Conservation (phyloP, 176 grass and related monocot genomes). For the Cenchrus americanus region DNA sequence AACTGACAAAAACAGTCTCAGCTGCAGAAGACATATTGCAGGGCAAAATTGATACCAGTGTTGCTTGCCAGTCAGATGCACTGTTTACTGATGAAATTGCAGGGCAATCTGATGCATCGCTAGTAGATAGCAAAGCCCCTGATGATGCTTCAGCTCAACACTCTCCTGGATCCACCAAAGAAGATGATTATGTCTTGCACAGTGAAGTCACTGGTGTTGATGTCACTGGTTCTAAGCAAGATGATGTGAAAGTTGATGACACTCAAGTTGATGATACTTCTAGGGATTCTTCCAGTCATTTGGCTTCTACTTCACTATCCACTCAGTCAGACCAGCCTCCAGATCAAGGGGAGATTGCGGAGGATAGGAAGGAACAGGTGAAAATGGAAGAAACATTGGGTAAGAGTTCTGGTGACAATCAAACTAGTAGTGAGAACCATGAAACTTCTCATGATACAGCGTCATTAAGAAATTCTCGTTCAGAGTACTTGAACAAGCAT, state of each 20-base stretch:
- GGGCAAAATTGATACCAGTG: slow-evolving; percentile 35
- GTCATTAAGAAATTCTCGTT: slow-evolving; percentile 15
- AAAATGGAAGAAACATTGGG: slow-evolving; percentile 12
- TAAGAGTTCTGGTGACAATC: slow-evolving; percentile 8
- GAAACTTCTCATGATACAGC: slow-evolving; percentile 21
- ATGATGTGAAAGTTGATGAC: background rate
- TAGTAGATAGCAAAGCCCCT: background rate
- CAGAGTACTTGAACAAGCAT: slow-evolving; percentile 29
- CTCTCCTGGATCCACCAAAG: background rate
- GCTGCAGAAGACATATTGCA: slow-evolving; percentile 18
- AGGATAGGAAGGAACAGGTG: slow-evolving; percentile 20
- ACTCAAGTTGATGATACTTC: background rate
- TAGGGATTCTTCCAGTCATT: background rate
- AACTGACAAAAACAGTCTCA: slow-evolving; percentile 33
- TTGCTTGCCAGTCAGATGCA: background rate
- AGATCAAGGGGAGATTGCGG: slow-evolving; percentile 18
- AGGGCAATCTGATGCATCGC: background rate
- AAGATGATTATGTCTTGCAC: slow-evolving; percentile 19
- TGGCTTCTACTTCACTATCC: slow-evolving; percentile 30
- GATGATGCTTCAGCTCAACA: slow-evolving; percentile 3
- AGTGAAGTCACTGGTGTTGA: slow-evolving; percentile 31
- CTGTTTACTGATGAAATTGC: background rate
- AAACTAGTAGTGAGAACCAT: slow-evolving; percentile 15
- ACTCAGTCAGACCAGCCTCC: slow-evolving; percentile 13
- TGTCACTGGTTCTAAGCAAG: slow-evolving; percentile 22